Base-by-base conservation (phyloP, 495 filamentous ascomycete genomes). In the Trichodelitschia bisporula region DNA sequence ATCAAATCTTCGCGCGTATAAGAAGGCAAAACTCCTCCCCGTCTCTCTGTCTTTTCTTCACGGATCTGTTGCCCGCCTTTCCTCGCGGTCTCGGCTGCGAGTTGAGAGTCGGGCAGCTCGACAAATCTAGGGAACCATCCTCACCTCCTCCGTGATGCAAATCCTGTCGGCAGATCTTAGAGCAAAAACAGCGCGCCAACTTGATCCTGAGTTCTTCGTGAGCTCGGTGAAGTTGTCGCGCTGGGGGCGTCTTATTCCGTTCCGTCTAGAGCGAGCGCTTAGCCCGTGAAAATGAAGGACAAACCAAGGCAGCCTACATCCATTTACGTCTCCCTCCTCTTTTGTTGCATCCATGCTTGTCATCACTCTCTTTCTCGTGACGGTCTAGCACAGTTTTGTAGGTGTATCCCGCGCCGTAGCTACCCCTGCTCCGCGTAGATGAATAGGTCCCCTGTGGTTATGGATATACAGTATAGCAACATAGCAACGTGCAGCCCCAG, bases 161-260 rank as follows among this genome's bases (percentile, higher is more conserved):
- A 72, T 80, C 79, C 73, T 60, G 70, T 77, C 74, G 76, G 89
- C 80, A 83, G 70, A 68, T 84, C 68, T 72, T 44, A 89, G 70
- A 91, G 47, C 45, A 64, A 86, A 58, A 45, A 6, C 44, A 47
- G 55, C 47, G 42, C 49, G 40, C 40, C 45, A 43, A 43, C 45
- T 52, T 43, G 43, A 42, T 46, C 49, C 65, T 72, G 71, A 72
- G 70, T 62, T 83, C 20, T 16, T 24, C 21, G 8, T 8, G 33
- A 33, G 28, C 27, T 32, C 6, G 5, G 6, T 11, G 11, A 4
- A 71, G 71, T 65, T 56, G 47, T 56, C 52, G 51, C 56, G 55
- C 52, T 14, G 35, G 15, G 62, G 71, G 69, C 63, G 66, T 66
- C 67, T 80, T 77, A 84, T 84, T 84, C 75, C 43, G 30, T 13